Conservation (phyloP, 805 yeast genomes). For the Sugiyamaella smithiae region DNA sequence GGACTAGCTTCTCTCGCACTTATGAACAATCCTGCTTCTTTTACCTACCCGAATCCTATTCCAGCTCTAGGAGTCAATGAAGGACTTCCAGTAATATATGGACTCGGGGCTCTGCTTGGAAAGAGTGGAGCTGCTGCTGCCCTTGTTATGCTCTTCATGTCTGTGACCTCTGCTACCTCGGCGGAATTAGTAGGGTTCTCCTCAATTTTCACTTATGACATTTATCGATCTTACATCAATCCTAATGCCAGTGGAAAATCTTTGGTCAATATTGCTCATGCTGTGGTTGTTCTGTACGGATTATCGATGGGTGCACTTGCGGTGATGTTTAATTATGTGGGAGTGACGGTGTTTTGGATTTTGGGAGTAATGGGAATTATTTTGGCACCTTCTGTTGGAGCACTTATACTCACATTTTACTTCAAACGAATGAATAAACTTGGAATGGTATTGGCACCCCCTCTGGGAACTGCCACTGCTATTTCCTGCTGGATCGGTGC, state of each 20-base stretch:
- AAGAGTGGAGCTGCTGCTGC: conserved; percentile 85
- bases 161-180: conserved; percentile 87
- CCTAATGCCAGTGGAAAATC: conserved; percentile 74
- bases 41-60: conserved; percentile 70
- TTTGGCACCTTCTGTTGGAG: conserved; percentile 80
- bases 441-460: conserved; percentile 75
- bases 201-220: conserved; percentile 78
- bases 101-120: conserved; percentile 81
- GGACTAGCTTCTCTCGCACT: conserved; percentile 77
- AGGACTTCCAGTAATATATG: conserved; percentile 62
- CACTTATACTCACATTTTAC: conserved; percentile 66
- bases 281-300: conserved; percentile 57
- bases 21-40: conserved; percentile 68
- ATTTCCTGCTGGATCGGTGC: conserved; percentile 56
- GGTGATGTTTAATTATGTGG: conserved; percentile 75
- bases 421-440: conserved; percentile 58
- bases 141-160: conserved; percentile 78
- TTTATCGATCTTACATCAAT: conserved; percentile 74
- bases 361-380: conserved; percentile 87
- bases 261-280: conserved; percentile 66
- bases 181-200: conserved; percentile 88
- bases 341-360: conserved; percentile 79
- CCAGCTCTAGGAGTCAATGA: conserved; percentile 66
- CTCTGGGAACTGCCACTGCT: conserved; percentile 69
- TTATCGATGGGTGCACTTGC: conserved; percentile 75